These are phyloP conservation scores for Meripilus lineatus DNA, from an alignment of 1,284 basidiomycete species.

Conservation along the genomic window DNA sequence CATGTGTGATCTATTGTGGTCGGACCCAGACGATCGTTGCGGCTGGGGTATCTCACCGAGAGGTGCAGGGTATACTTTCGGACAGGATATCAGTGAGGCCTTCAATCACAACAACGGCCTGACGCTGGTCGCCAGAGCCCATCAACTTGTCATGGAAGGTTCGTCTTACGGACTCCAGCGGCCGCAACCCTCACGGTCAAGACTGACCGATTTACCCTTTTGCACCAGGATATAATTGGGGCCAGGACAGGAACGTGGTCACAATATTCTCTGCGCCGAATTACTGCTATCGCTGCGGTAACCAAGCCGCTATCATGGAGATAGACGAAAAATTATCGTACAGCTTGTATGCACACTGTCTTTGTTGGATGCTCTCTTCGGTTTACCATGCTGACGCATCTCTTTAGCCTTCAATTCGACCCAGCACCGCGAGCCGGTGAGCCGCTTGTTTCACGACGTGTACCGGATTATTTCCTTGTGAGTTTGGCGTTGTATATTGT, in stretches of 20 bases:
- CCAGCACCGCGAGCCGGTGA: conserved; percentile 98
- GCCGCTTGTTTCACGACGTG: conserved; percentile 95
- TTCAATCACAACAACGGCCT: conserved; percentile 99
- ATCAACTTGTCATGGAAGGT: conserved; percentile 99
- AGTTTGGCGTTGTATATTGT: conserved; percentile 20
- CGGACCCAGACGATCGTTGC: conserved; percentile 98
- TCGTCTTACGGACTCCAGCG: conserved; percentile 20
- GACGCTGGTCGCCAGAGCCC: conserved; percentile 92
- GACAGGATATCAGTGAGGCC: conserved; percentile 97
- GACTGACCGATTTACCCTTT: conserved; percentile 5
- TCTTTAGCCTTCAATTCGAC: conserved; percentile 93
- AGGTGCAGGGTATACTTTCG: conserved; percentile 98
- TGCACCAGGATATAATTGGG: conserved; percentile 83
- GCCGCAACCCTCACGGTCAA: not conserved
- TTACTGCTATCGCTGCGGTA: conserved; percentile 99
- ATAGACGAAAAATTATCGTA: conserved; percentile 98
- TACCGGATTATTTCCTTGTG: conserved; percentile 96
- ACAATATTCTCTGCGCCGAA: conserved; percentile 99
- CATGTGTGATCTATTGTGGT: conserved; percentile 99
- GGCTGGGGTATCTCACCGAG: conserved; percentile 99
- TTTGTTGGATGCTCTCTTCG: not conserved
- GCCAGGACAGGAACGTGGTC: conserved; percentile 99
- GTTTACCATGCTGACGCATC: not conserved
- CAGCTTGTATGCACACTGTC: conserved; percentile 67
- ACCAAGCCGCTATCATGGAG: conserved; percentile 99